phyloP scores from a whole-genome alignment of 257 asterid genomes.

The Thymus mandschuricus region DNA sequence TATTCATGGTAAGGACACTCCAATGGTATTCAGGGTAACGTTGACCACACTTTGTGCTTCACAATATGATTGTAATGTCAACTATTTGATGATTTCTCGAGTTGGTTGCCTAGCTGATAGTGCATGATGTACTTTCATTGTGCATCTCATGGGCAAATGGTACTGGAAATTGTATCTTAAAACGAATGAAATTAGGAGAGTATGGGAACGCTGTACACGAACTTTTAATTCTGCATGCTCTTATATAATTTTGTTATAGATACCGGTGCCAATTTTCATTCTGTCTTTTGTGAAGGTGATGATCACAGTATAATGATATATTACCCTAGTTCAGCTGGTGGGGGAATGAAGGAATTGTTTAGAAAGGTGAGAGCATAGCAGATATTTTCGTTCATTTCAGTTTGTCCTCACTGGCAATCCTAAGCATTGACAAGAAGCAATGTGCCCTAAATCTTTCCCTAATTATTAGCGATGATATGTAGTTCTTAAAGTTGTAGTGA shows the following conservation, averaged over 20 bases:
- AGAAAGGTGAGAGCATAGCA: constrained; percentile 70
- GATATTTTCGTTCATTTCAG: constrained; percentile 12
- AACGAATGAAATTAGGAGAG: not conserved
- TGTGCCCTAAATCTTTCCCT: not conserved
- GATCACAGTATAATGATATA: constrained; percentile 97
- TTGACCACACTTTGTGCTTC: not conserved
- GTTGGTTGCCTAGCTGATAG: not conserved
- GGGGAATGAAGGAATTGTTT: constrained; percentile 96
- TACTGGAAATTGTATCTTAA: constrained; percentile 10
- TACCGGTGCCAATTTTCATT: constrained; percentile 32
- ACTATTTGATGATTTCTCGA: not conserved
- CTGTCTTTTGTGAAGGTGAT: constrained; percentile 71
- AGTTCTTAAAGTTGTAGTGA: not conserved
- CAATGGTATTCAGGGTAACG: not conserved
- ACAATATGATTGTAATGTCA: not conserved
- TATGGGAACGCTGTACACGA: not conserved
- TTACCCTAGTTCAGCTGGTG: constrained; percentile 98
- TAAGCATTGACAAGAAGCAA: constrained; percentile 7
- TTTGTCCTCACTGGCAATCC: not conserved
- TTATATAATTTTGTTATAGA: constrained; percentile 19
- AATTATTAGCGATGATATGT: not conserved
- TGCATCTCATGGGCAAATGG: not conserved
- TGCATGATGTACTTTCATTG: not conserved
- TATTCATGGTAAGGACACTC: constrained; percentile 61
- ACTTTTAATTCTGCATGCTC: not conserved